Percentiles rank a stretch among this genome's conserved stretches.
Evolutionary conservation across 2,329 filamentous ascomycete species (phyloP).

Genomic region (Pezicula carpinea): DNA sequence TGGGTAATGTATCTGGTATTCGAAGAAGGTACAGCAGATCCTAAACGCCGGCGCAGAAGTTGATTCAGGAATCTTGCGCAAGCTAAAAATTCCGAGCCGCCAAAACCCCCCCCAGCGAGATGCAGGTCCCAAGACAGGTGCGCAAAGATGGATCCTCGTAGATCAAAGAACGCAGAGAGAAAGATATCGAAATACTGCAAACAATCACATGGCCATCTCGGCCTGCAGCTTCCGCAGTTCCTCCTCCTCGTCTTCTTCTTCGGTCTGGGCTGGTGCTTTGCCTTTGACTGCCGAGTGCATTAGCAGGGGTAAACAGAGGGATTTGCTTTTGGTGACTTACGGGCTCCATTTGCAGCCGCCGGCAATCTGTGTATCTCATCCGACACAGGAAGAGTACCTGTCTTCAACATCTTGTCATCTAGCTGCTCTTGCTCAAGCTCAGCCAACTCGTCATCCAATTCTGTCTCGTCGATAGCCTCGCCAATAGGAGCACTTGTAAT

Average conservation of each 20-base stretch:
- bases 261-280: slow-evolving; percentile 43
- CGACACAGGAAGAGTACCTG: slow-evolving; percentile 75
- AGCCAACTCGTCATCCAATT: slow-evolving; percentile 81
- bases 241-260: slow-evolving; percentile 93
- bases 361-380: slow-evolving; percentile 77
- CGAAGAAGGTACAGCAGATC: slow-evolving; percentile 21
- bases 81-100: slow-evolving; percentile 15
- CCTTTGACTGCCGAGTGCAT: slow-evolving; percentile 40
- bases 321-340: slow-evolving; percentile 49
- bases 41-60: slow-evolving; percentile 21
- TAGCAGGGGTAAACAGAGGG: slow-evolving; percentile 11
- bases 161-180: slow-evolving; percentile 9
- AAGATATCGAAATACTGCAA: slow-evolving; percentile 7
- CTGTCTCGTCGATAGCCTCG: slow-evolving; percentile 75
- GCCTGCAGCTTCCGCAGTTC: slow-evolving; percentile 90
- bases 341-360: slow-evolving; percentile 65
- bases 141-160: slow-evolving; percentile 12
- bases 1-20: slow-evolving; percentile 16
- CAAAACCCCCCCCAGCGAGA: slow-evolving; percentile 14
- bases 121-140: slow-evolving; percentile 20
- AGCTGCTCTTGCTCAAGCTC: slow-evolving; percentile 86
- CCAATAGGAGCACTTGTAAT: slow-evolving; percentile 68
- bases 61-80: slow-evolving; percentile 14
- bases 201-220: slow-evolving; percentile 85
- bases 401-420: slow-evolving; percentile 90